Base-by-base conservation (phyloP, 345 rosid genomes). In the Raphanus sativus region DNA sequence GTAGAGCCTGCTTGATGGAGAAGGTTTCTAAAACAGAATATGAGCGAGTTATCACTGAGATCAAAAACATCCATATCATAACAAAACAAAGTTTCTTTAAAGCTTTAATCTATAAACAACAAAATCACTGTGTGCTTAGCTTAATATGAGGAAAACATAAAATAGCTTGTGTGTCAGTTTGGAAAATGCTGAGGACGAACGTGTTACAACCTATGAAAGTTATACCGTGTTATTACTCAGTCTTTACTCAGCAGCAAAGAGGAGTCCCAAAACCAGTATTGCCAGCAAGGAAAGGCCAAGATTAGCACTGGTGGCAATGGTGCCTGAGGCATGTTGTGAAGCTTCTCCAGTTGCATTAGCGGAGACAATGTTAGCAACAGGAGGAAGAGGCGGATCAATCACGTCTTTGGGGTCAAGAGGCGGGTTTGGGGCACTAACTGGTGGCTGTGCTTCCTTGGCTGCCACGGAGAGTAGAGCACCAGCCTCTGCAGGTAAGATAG, bases 341-440 rank as follows among this genome's bases (percentile, higher is more conserved):
- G 75, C 55, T 59, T 48, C 54, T 48, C 66, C 40, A 60, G 72
- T 67, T 61, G 16, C 66, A 15, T 34, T 16, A 0, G 80, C 3
- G 6, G 82, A 5, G 24, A 77, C 52, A 21, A 48, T 48, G 7
- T 67, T 68, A 13, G 82, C 62, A 60, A 88, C 91, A 0, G 92
- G 83, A 3, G 98, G 97, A 11, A 94, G 83, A 55, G 98, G 98
- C 2, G 98, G 98, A 64, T 89, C 92, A 10, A 81, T 83, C 21
- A 90, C 72, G 55, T 92, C 92, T 5, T 75, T 80, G 50, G 84
- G 67, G 0, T 73, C 81, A 15, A 92, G 88, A 17, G 83, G 48
- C 5, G 93, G 95, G 25, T 28, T 68, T 0, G 89, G 94, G n/a
- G 88, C 84, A 15, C 12, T 36, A 48, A 78, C 80, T 1, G 86